Percentiles rank a stretch among this genome's conserved stretches.
Evolutionary conservation across 164 flowering plant species (phyloP).

Genomic region (Stephania japonica): DNA sequence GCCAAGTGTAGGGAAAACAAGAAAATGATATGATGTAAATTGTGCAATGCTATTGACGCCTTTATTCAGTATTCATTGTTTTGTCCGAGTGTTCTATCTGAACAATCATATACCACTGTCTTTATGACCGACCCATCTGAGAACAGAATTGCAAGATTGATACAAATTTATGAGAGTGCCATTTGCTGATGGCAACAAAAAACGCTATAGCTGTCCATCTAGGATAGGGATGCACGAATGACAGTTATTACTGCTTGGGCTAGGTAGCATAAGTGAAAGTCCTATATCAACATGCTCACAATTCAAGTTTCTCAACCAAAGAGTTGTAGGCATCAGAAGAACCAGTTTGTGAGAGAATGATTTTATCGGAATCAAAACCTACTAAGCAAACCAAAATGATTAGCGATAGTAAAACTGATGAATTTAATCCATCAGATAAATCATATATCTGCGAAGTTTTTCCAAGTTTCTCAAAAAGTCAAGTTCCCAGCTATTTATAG

Average conservation of each 20-base stretch:
- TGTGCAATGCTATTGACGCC: no score
- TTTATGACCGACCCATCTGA: no score
- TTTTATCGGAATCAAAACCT: neutral
- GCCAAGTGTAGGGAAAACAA: neutral
- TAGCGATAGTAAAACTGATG: neutral
- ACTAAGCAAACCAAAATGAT: neutral
- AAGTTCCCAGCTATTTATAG: neutral
- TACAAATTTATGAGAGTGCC: no score
- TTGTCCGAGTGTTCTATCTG: no score
- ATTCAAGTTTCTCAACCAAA: neutral
- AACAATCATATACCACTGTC: no score
- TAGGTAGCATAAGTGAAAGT: neutral
- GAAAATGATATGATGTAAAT: no score
- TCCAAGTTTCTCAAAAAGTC: neutral
- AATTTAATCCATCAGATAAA: neutral
- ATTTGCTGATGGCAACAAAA: neutral
- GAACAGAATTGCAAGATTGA: no score
- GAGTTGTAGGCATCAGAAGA: neutral
- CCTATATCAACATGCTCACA: neutral
- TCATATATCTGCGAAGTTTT: neutral
- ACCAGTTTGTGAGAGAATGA: neutral
- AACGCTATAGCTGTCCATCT: neutral
- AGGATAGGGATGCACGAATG: neutral
- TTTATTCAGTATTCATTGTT: no score
- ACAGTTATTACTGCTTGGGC: neutral